These are phyloP conservation scores for Tetragonia tetragonoides DNA, from an alignment of 148 eudicot species.

Conservation along the genomic window DNA sequence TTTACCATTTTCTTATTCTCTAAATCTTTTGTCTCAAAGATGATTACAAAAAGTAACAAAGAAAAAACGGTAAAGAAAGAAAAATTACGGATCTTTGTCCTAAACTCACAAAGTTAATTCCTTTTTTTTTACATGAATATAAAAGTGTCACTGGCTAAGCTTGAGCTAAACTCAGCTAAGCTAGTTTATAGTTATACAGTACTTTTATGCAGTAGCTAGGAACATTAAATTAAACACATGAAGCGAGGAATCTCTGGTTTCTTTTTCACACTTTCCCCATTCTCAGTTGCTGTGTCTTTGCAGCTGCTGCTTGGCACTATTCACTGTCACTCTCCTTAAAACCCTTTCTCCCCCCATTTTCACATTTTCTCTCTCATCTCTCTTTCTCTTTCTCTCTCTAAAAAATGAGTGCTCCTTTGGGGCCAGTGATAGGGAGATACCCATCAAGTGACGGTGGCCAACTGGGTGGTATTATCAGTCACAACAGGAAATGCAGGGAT, in stretches of 20 bases:
- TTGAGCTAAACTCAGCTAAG: neutral
- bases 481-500: conserved; percentile 91
- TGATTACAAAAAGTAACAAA: neutral
- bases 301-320: neutral
- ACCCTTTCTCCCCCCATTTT: conserved; percentile 16
- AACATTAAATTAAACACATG: neutral
- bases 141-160: neutral
- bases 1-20: conserved; percentile 4
- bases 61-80: neutral
- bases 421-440: conserved; percentile 69
- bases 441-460: conserved; percentile 66
- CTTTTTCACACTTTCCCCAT: conserved; percentile 31
- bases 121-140: neutral
- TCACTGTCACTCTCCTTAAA: conserved; percentile 10
- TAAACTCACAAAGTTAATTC: conserved; percentile 7
- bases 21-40: conserved; percentile 17
- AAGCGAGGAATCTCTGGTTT: conserved; percentile 26
- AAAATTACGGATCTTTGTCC: conserved; percentile 20
- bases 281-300: conserved; percentile 10
- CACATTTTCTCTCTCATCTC: neutral
- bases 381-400: conserved; percentile 16
- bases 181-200: no score
- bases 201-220: neutral
- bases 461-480: conserved; percentile 65
- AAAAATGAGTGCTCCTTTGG: conserved; percentile 65